Conservation (phyloP, 78 protist species). For the slime mould (Dictyostelium discoideum) region dicty_2.7 NC_007088.5:2779001-2779500, state of each 20-base stretch:
- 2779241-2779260: constrained; percentile 5
- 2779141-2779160: constrained; percentile 19
- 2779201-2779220: not conserved
- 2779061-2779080: constrained; percentile 34
- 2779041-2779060: constrained; percentile 30
- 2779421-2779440: too few species aligned
- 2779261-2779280: not conserved
- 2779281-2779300: too few species aligned
- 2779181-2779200: constrained; percentile 3
- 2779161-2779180: not conserved
- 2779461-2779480: too few species aligned
- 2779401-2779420: too few species aligned
- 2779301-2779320: too few species aligned
- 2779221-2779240: not conserved
- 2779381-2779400: too few species aligned
- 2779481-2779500: too few species aligned
- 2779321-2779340: too few species aligned
- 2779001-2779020: not conserved
- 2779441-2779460: too few species aligned
- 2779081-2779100: not conserved
- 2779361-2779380: too few species aligned
- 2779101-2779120: not conserved
- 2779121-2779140: constrained; percentile 13
- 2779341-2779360: too few species aligned
- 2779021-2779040: constrained; percentile 52